Evolutionary conservation across 1,284 basidiomycete species (phyloP), one percentile per base, ranked within the genome.

Genomic region (Pholiota adiposa): DNA sequence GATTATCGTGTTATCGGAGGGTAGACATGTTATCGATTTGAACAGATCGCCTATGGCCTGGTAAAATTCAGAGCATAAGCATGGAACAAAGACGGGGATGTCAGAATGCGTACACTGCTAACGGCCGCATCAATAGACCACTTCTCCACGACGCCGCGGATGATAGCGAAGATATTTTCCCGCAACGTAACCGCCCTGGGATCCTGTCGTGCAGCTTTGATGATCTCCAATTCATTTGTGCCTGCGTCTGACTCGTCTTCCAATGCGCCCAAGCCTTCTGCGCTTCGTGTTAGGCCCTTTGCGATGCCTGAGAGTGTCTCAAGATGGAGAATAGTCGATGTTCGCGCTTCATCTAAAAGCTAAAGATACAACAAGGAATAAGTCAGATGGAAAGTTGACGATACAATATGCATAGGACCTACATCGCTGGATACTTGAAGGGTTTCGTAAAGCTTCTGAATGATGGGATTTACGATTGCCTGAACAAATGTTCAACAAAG

Each of bases 41-140:
- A 92, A 83, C n/a, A 94, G 77, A 59, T 92, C 89, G 72, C 89
- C 91, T 48, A 94, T 72, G 9, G 87, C 86, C 92, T 94, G n/a
- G 44, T 5, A 4, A 55, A 12, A 34, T 33, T 8, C 2, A 8
- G n/a, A 33, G 4, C 12, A 12, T 21, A 33, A n/a, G 21, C 21
- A 11, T 54, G 14, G 31, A 14, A 27, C 8, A 16, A 19, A 12
- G 12, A 23, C 38, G 27, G 19, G 2, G 7, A 29, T 38, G 8
- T 21, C 12, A 14, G 9, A 43, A 27, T 16, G 79, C 88, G 57
- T 69, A 95, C 94, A 72, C 89, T 87, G 44, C 88, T 86, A 46
- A 94, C 80, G 55, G 84, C 87, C 4, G 87, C 85, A 74, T 96
- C 94, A 16, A 70, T 50, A 74, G 85, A 64, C 89, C 90, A 92